Evolutionary conservation across 2,329 filamentous ascomycete species (phyloP), one percentile per base, ranked within the genome.

Genomic region (Botrytis fabae): DNA sequence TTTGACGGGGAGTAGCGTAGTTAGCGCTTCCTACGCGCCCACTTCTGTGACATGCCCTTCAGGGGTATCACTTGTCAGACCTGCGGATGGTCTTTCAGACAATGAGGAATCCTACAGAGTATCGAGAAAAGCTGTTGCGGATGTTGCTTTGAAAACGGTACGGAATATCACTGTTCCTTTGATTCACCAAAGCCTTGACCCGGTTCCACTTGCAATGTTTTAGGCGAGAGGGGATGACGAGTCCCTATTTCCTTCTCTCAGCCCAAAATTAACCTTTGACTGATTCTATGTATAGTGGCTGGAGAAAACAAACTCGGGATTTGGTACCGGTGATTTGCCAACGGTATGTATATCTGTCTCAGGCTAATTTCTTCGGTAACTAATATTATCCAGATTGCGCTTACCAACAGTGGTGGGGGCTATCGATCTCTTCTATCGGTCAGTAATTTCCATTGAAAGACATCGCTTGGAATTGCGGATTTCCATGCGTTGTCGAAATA

Each of bases 101-200:
- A 76, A 80, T 8, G 84, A 85, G 74, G 77, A 81, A 22, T 74
- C 73, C n/a, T 85, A 84, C 71, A 77, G 84, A 73, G 75, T 79
- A 7, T 76, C 79, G 9, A 81, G 84, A 46, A 83, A 83, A 71
- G 75, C 78, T 8, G 79, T 81, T 16, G 84, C 84, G 7, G 81
- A 83, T 77, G 75, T 74, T 22, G 79, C 79, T 42, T 80, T 85
- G 32, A 78, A 79, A 59, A 73, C 80, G 40, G 70, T 72, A 69
- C 4, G 70, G 20, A 61, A 57, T 7, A n/a, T 57, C 32, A 12
- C 32, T 69, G 3, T 32, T 35, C 4, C 57, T 20, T 44, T 25
- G 20, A 42, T 44, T 22, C 22, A 18, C 22, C 54, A 32, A 38
- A 42, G 5, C 54, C 51, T 32, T 14, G 35, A 32, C 25, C 9